phyloP scores from a whole-genome alignment of 1,139 yeast species.

The Meyerozyma smithsonii region DNA sequence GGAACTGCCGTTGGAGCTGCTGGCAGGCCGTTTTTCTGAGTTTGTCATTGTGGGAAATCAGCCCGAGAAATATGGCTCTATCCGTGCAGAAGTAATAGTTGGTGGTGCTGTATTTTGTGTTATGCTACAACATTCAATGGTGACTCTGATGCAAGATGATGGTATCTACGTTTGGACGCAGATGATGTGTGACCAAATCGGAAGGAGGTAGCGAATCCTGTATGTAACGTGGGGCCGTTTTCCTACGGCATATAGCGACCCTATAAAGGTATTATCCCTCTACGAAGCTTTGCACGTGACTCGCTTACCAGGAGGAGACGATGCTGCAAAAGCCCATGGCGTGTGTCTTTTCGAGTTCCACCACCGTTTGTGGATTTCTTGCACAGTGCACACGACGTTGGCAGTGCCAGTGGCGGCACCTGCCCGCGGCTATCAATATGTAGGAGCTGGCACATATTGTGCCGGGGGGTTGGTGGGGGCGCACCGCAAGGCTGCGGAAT shows the following conservation, averaged over 20 bases:
- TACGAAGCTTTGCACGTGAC: not conserved
- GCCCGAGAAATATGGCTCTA: not conserved
- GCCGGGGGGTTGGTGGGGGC: too few relatives aligned
- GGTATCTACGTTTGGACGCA: not conserved
- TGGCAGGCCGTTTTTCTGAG: not conserved
- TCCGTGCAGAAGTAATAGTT: not conserved
- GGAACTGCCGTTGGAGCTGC: not conserved
- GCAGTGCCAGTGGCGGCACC: too few relatives aligned
- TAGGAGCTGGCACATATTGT: too few relatives aligned
- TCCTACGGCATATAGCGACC: too few relatives aligned
- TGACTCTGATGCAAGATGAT: too few relatives aligned
- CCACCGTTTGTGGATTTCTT: too few relatives aligned
- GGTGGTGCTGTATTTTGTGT: not conserved
- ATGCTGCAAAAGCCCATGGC: too few relatives aligned
- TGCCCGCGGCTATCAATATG: too few relatives aligned
- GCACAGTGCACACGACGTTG: too few relatives aligned
- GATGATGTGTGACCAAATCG: not conserved
- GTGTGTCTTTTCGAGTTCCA: too few relatives aligned
- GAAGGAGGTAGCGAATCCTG: not conserved
- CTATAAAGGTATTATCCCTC: not conserved
- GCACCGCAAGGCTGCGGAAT: too few relatives aligned
- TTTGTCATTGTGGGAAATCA: not conserved
- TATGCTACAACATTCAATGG: not conserved
- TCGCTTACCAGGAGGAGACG: too few relatives aligned
- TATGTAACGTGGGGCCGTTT: not conserved